Evolutionary conservation across 805 yeast species (phyloP).

Genomic region (Nakazawaea peltata): DNA sequence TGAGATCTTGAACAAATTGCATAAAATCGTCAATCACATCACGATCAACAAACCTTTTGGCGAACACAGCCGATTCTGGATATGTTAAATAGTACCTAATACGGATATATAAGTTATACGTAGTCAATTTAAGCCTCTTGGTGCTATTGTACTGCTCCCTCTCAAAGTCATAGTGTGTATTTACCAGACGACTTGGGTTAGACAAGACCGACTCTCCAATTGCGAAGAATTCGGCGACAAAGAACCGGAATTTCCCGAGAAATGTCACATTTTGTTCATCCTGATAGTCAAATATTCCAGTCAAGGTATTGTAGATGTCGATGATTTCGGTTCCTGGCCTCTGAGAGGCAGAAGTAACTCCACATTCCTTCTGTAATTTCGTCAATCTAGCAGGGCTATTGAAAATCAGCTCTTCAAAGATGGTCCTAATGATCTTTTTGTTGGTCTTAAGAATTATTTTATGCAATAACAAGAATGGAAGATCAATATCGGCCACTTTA

Average conservation of each 20-base stretch:
- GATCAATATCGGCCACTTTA: constrained; percentile 4
- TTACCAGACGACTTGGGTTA: constrained; percentile 1
- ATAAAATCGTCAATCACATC: too few species aligned
- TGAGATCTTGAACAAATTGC: too few species aligned
- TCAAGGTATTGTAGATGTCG: constrained; percentile 4
- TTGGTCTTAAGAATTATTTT: constrained; percentile 4
- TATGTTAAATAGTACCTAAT: too few species aligned
- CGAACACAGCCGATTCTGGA: too few species aligned
- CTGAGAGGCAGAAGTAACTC: constrained; percentile 2
- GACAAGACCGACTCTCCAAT: not conserved
- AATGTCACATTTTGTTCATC: constrained; percentile 2
- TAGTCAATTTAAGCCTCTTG: not conserved
- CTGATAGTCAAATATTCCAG: not conserved
- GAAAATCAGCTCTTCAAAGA: constrained; percentile 2
- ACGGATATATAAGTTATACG: too few species aligned
- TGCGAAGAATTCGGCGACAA: constrained; percentile 3
- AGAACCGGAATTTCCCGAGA: constrained; percentile 2
- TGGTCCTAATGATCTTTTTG: not conserved
- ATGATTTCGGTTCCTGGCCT: constrained; percentile 10
- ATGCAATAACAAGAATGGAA: constrained; percentile 7
- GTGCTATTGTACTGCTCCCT: not conserved
- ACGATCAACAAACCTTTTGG: too few species aligned
- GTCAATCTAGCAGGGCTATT: not conserved
- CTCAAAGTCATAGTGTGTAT: constrained; percentile 4
- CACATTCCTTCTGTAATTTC: constrained; percentile 2